A percentile compares a stretch with the other conserved stretches of the same genome.
These are phyloP conservation scores for Piromyces finnis DNA, from an alignment of 192 early-diverging fungal species.

Conservation along the genomic window DNA sequence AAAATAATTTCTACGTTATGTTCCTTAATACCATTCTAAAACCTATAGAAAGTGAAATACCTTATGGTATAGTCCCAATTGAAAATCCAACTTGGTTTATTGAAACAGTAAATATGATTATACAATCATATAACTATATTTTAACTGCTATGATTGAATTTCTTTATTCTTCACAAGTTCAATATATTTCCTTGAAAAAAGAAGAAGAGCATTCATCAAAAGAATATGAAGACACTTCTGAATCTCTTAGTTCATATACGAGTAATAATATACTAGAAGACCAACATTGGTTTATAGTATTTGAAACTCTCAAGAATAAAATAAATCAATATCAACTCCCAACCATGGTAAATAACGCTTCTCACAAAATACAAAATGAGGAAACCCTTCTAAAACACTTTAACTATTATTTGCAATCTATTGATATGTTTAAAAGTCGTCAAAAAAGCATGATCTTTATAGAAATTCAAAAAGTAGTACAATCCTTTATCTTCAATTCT, in stretches of 20 bases:
- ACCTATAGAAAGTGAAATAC: neutral
- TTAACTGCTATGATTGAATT: neutral
- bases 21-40: neutral
- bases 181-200: neutral
- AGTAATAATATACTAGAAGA: neutral
- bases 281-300: neutral
- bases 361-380: neutral
- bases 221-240: neutral
- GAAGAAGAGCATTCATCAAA: neutral
- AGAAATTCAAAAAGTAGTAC: neutral
- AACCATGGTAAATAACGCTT: neutral
- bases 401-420: neutral
- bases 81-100: neutral
- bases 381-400: neutral
- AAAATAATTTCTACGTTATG: neutral
- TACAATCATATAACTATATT: neutral
- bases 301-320: neutral
- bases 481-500: neutral
- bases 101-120: neutral
- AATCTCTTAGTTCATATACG: neutral
- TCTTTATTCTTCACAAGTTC: neutral
- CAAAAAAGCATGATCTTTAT: neutral
- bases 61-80: neutral
- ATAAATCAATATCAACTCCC: neutral
- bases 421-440: neutral